Conservation (phyloP, 2,329 filamentous ascomycete species). For the Clonostachys sp. region DNA sequence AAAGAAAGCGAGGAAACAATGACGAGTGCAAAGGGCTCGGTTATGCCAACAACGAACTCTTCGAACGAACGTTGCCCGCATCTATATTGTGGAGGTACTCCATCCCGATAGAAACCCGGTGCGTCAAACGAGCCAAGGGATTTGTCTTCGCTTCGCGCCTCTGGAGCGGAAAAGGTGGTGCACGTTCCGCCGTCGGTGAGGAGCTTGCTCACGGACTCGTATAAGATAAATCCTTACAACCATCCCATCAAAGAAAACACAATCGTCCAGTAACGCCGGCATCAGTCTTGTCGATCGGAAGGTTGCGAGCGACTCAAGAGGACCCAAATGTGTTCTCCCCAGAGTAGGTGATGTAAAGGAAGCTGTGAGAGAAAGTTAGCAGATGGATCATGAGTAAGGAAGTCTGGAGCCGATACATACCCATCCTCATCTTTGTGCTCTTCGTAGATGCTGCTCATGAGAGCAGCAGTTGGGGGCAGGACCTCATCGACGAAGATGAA, state of each 20-base stretch:
- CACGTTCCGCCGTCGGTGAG: too few relatives aligned
- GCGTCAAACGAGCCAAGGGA: too few relatives aligned
- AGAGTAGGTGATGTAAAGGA: constrained; percentile 99
- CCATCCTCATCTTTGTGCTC: constrained; percentile 89
- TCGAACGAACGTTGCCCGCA: too few relatives aligned
- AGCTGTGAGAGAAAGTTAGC: constrained; percentile 41
- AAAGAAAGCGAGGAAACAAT: too few relatives aligned
- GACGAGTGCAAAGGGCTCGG: too few relatives aligned
- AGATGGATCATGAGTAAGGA: background rate
- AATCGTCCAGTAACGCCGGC: background rate
- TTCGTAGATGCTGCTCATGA: constrained; percentile 99
- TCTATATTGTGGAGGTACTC: too few relatives aligned
- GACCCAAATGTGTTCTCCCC: constrained; percentile 96
- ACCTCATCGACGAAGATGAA: constrained; percentile 99
- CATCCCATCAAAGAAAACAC: background rate
- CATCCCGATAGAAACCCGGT: too few relatives aligned
- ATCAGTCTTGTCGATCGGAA: background rate
- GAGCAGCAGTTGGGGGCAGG: constrained; percentile 87
- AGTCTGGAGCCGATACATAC: constrained; percentile 29
- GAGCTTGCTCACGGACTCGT: background rate
- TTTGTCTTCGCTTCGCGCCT: too few relatives aligned
- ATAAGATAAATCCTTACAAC: background rate
- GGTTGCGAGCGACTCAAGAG: too few relatives aligned
- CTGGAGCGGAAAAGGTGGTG: too few relatives aligned
- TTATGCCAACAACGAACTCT: too few relatives aligned